Base-by-base conservation (phyloP, 768 basidiomycete genomes). In the Boletus rubescentipes region DNA sequence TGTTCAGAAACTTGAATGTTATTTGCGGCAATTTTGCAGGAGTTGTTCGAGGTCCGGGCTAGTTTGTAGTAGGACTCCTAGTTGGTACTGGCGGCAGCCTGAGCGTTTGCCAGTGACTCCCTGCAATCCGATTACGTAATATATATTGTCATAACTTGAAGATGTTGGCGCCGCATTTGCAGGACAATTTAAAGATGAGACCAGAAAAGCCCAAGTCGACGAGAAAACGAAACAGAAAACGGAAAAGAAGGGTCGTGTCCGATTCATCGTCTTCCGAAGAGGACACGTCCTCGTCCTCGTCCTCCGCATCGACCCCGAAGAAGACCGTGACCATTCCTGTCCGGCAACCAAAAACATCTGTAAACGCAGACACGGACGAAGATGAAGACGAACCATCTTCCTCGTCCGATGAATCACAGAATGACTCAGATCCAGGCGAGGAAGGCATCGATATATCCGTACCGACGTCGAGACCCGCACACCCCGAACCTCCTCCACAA, bases 191-290 rank as follows among this genome's bases (percentile, higher is more conserved):
- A 35, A 15, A 34, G 35, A 46, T 67, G 69, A 61, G 71, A 14
- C 61, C 69, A 36, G 67, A 63, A 53, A 71, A 71, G 54, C 66
- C 29, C 9, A 66, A 73, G 46, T 60, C 31, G 45, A 61, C 76
- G 16, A 73, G 78, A 60, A 82, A 79, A 67, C 68, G 81, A 45
- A 75, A 69, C 32, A 74, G 82, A 55, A 83, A 84, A 62, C 73
- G 82, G 16, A 83, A 83, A 58, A 74, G 81, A 74, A 76, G 80
- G 47, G 72, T 78, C 10, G 72, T 64, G 0, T 79, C 75, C 0
- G 71, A 75, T 9, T 72, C 73, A 2, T 75, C 74, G 2, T 77
- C 76, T 21, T 81, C 77, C 10, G 76, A 75, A 20, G 59, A 61
- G 1, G 49, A 54, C 23, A 49, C 61, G 8, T 65, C 70, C 12